These are phyloP conservation scores for Chlorella ohadii DNA, from an alignment of 139 green algal species.

Conservation along the genomic window DNA sequence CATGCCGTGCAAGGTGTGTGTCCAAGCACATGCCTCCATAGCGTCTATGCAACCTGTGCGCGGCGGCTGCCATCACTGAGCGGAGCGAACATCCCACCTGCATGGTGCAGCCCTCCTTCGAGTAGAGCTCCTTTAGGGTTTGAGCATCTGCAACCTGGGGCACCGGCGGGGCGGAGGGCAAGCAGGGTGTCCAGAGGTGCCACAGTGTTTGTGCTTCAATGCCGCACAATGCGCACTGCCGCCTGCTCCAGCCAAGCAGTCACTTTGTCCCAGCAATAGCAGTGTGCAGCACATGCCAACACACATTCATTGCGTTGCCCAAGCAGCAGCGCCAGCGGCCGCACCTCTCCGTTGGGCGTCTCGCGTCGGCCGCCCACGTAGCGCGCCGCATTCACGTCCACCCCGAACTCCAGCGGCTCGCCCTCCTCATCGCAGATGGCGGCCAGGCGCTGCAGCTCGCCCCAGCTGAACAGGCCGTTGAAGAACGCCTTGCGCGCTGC, in stretches of 20 bases:
- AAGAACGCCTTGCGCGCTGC: conserved; percentile 47
- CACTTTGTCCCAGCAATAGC: too few relatives aligned
- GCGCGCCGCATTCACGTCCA: conserved; percentile 66
- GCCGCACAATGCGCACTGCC: too few relatives aligned
- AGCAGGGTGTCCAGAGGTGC: too few relatives aligned
- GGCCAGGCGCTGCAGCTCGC: conserved; percentile 26
- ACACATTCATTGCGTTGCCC: too few relatives aligned
- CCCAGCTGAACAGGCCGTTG: conserved; percentile 9
- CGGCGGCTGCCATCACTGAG: too few relatives aligned
- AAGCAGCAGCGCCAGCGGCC: background rate
- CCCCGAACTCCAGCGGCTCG: conserved; percentile 57
- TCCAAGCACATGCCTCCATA: too few relatives aligned
- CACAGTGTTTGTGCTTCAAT: too few relatives aligned
- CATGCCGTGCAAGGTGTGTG: background rate
- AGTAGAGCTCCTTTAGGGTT: conserved; percentile 8
- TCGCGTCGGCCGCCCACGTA: conserved; percentile 64
- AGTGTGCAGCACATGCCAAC: too few relatives aligned
- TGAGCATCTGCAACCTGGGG: conserved; percentile 47
- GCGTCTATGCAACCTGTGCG: too few relatives aligned
- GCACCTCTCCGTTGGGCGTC: conserved; percentile 60
- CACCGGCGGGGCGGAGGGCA: too few relatives aligned
- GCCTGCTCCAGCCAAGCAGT: background rate
- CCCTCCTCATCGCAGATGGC: conserved; percentile 13
- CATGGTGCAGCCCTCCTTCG: conserved; percentile 40
- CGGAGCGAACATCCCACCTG: conserved; percentile 4